A percentile compares a stretch with the other conserved stretches of the same genome.
These are phyloP conservation scores for Suillus discolor DNA, from an alignment of 768 basidiomycete species.

Conservation along the genomic window DNA sequence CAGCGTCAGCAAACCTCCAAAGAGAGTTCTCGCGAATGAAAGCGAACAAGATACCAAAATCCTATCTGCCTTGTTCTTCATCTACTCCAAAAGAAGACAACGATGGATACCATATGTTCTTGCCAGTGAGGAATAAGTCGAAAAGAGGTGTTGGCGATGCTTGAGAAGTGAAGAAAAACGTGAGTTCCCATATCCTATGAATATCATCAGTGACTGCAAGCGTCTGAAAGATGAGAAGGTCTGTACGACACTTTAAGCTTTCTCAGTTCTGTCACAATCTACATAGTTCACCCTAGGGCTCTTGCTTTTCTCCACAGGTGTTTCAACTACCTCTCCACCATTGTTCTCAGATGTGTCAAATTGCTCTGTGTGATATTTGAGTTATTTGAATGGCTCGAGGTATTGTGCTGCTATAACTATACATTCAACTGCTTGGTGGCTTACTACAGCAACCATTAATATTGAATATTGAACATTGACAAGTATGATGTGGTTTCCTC, in stretches of 20 bases:
- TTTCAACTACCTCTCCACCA: constrained; percentile 86
- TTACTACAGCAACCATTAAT: constrained; percentile 65
- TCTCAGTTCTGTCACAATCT: constrained; percentile 59
- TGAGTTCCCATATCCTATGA: constrained; percentile 41
- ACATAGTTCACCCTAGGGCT: constrained; percentile 85
- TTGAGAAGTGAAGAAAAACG: constrained; percentile 82
- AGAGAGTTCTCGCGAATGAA: constrained; percentile 28
- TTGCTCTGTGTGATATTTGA: constrained; percentile 83
- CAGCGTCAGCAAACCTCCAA: constrained; percentile 41
- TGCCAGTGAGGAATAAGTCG: constrained; percentile 57
- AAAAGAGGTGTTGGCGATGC: constrained; percentile 88
- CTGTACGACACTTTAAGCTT: constrained; percentile 65
- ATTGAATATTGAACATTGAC: constrained; percentile 61
- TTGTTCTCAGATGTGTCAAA: constrained; percentile 96
- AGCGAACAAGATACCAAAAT: constrained; percentile 44
- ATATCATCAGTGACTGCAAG: constrained; percentile 41
- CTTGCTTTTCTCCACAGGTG: constrained; percentile 87
- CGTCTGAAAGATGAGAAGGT: constrained; percentile 72
- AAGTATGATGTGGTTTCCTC: constrained; percentile 78
- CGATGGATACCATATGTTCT: constrained; percentile 43
- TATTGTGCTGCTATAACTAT: constrained; percentile 31
- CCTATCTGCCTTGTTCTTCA: constrained; percentile 26
- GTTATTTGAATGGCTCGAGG: constrained; percentile 91
- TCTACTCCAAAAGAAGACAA: constrained; percentile 43
- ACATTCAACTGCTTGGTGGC: constrained; percentile 5